Evolutionary conservation across 2,329 filamentous ascomycete species (phyloP).

Genomic region (Periconia macrospinosa): DNA sequence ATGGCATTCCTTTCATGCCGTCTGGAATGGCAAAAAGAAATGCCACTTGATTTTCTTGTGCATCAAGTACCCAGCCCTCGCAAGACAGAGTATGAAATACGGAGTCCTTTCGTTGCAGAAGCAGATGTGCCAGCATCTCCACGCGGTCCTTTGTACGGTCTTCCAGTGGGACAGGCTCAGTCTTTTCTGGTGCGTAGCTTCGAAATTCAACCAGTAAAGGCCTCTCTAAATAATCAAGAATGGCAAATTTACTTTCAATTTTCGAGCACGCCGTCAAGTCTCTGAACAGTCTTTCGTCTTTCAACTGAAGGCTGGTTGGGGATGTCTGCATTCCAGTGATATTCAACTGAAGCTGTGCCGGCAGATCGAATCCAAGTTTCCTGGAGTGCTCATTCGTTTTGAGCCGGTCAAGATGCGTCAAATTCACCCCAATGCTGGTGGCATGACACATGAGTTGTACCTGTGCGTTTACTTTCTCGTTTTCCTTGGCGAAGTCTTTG

Average conservation of each 20-base stretch:
- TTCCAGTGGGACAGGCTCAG: background rate
- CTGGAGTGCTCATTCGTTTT: background rate
- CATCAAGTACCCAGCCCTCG: background rate
- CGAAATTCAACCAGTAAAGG: background rate
- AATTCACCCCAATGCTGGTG: background rate
- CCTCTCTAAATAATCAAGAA: background rate
- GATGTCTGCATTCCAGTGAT: background rate
- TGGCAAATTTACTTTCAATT: background rate
- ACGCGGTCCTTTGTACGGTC: background rate
- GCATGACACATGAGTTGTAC: background rate
- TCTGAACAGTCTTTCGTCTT: background rate
- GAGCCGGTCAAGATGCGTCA: background rate
- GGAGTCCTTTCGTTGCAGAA: background rate
- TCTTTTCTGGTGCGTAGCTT: background rate
- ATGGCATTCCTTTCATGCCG: background rate
- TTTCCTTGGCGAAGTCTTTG: background rate
- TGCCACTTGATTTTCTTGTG: background rate
- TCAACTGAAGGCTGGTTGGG: background rate
- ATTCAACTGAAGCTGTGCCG: background rate
- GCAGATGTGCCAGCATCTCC: background rate
- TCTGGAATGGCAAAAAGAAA: background rate
- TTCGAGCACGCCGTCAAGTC: background rate
- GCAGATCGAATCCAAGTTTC: background rate
- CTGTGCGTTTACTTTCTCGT: background rate
- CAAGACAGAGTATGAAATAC: background rate